Evolutionary conservation across 495 filamentous ascomycete species (phyloP), one percentile per base, ranked within the genome.

Genomic region (Tuber umbilicatum): DNA sequence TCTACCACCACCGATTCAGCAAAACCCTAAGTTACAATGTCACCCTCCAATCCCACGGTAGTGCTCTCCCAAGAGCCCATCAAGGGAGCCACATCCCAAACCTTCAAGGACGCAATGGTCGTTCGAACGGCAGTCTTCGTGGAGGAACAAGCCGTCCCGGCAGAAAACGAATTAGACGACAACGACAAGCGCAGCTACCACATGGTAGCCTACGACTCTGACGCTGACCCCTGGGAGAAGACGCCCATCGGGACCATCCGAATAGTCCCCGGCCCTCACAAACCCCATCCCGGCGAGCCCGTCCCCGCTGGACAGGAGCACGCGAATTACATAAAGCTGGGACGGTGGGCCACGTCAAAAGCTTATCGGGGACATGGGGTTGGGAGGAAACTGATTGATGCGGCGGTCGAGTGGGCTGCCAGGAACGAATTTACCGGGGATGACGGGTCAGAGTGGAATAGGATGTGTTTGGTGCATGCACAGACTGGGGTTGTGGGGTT

Each of bases 151-250:
- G 77, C 85, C 17, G 88, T 91, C 40, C 87, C 90, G 0, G 82
- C 88, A 0, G 87, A 88, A 3, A 86, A 87, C 79, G 94, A 98
- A 80, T 85, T 91, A 79, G 94, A 98, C 84, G 83, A 83, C 3
- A 93, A 97, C 82, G 94, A 98, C 82, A 31, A 84, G 2, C 87
- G 92, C 12, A 89, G 88, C 75, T 93, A 89, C 85, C 94, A 97
- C 82, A 97, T 92, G 91, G 88, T 97, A 41, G 84, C 89, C 40
- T 96, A 93, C 84, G 88, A 88, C 55, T 86, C 84, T 35, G 83
- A 85, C 74, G 83, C 77, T 73, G 74, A 74, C 6, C 73, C 83
- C 60, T 41, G 81, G 70, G 72, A 42, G 21, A 64, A 31, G 6
- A 74, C 85, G 1, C 90, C 93, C 6, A 89, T 94, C 50, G 94